These are phyloP conservation scores for Debaryomyces prosopidis DNA, from an alignment of 805 yeast species.

Conservation along the genomic window DNA sequence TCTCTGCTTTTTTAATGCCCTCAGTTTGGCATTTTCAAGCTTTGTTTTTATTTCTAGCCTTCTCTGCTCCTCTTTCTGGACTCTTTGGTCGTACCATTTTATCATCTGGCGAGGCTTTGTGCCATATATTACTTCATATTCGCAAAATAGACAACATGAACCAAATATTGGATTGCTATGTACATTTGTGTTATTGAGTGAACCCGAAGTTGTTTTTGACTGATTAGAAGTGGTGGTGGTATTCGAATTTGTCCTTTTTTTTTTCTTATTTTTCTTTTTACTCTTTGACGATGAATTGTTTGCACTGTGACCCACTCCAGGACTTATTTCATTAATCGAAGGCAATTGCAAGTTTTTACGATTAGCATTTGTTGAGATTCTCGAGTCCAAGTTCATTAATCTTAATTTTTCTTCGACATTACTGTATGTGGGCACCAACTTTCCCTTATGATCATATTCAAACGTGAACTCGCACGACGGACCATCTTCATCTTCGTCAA, in stretches of 20 bases:
- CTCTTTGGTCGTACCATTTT: conserved; percentile 46
- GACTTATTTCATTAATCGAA: conserved; percentile 11
- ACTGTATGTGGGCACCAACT: conserved; percentile 39
- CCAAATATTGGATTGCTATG: not conserved
- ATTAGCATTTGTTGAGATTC: conserved; percentile 2
- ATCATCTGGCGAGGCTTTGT: conserved; percentile 50
- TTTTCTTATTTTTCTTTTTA: conserved; percentile 24
- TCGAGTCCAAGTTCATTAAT: conserved; percentile 27
- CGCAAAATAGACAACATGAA: conserved; percentile 50
- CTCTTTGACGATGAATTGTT: conserved; percentile 7
- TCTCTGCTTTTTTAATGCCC: conserved; percentile 27
- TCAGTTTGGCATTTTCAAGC: conserved; percentile 38
- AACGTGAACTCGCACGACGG: conserved; percentile 47
- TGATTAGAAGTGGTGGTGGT: not conserved
- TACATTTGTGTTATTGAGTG: not conserved
- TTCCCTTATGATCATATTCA: conserved; percentile 43
- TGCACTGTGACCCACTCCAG: not conserved
- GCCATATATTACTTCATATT: conserved; percentile 53
- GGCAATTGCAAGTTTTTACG: conserved; percentile 8
- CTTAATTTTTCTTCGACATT: conserved; percentile 40
- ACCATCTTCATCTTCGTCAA: conserved; percentile 25
- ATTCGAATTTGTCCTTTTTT: conserved; percentile 8
- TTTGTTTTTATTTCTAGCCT: conserved; percentile 36
- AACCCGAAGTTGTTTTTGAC: not conserved
- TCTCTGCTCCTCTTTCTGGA: conserved; percentile 29